Base-by-base conservation (phyloP, 805 yeast genomes). In the Saccharomycopsis javanensis region DNA sequence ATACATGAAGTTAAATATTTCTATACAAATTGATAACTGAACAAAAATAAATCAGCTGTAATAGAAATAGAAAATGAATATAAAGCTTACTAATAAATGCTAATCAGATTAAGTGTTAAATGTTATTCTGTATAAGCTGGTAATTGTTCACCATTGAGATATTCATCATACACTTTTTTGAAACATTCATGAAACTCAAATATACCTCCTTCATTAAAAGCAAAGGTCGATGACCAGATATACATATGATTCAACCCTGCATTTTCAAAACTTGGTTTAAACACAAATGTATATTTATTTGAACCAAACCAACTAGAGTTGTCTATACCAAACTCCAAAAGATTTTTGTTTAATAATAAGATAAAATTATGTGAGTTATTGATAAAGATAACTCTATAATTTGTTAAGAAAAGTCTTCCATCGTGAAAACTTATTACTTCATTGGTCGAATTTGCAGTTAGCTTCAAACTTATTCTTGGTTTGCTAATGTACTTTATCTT, bases 141-240 rank as follows among this genome's bases (percentile, higher is more conserved):
- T 16, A 59, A 50, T 45, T 31, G 60, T 23, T 48, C 55, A 2
- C 53, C 57, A 31, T 61, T 54, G 28, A 55, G 58, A 15, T 52
- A 62, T 18, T 61, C 65, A n/a, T 59, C 64, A 45, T 59, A 61
- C 13, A 30, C 52, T 34, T 56, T 53, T 15, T 55, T 38, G 35
- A 60, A 60, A 11, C 27, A 15, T 8, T 27, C 28, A 13, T 42
- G 56, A 54, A 60, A 60, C 2, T 60, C 61, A 42, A 54, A 48
- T 27, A 60, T 54, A 15, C 63, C 63, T 3, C 63, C 63, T 16
- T 60, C 48, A 33, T 60, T 60, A 28, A 60, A 60, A 28, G 35
- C 35, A 1, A 58, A 25, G 11, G 45, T 20, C 20, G 13, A 37
- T 11, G 57, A 31, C 63, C 63, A 60, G 8, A 54, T 13, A 23